Percentiles rank a stretch among this genome's conserved stretches.
These are phyloP conservation scores for Russula vinacea DNA, from an alignment of 768 basidiomycete genomes.

Conservation along the genomic window DNA sequence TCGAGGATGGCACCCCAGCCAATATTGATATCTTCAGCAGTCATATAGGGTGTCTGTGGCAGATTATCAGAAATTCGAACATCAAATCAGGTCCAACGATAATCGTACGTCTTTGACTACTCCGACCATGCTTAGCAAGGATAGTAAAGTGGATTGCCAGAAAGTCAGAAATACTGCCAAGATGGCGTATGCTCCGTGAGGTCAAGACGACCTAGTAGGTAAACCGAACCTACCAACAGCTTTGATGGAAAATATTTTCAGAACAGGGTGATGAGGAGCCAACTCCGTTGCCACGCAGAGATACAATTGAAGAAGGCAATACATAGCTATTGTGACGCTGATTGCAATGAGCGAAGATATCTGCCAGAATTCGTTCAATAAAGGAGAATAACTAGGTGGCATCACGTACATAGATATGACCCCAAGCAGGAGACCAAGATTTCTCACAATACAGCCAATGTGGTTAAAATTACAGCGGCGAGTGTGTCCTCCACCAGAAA, in stretches of 20 bases:
- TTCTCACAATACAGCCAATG: constrained; percentile 68
- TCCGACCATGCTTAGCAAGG: constrained; percentile 53
- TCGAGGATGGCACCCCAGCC: constrained; percentile 66
- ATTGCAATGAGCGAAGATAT: constrained; percentile 59
- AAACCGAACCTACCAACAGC: constrained; percentile 52
- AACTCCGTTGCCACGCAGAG: constrained; percentile 53
- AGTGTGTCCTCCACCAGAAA: constrained; percentile 45
- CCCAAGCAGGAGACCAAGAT: constrained; percentile 66
- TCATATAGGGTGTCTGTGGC: constrained; percentile 62
- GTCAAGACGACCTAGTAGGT: not conserved
- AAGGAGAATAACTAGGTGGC: not conserved
- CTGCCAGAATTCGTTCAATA: constrained; percentile 35
- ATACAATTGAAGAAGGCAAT: constrained; percentile 71
- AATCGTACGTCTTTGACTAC: constrained; percentile 59
- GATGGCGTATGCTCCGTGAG: not conserved
- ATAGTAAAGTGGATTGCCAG: constrained; percentile 67
- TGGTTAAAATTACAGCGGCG: constrained; percentile 60
- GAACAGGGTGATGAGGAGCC: constrained; percentile 55
- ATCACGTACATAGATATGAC: constrained; percentile 59
- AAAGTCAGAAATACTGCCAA: constrained; percentile 65
- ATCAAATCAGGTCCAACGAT: not conserved
- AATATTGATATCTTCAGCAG: constrained; percentile 67
- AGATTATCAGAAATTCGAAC: constrained; percentile 18
- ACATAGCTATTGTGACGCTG: constrained; percentile 76
- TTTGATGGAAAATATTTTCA: constrained; percentile 71